These are phyloP conservation scores for Solanum tacnaense DNA, from an alignment of 257 asterid species.

Conservation along the genomic window DNA sequence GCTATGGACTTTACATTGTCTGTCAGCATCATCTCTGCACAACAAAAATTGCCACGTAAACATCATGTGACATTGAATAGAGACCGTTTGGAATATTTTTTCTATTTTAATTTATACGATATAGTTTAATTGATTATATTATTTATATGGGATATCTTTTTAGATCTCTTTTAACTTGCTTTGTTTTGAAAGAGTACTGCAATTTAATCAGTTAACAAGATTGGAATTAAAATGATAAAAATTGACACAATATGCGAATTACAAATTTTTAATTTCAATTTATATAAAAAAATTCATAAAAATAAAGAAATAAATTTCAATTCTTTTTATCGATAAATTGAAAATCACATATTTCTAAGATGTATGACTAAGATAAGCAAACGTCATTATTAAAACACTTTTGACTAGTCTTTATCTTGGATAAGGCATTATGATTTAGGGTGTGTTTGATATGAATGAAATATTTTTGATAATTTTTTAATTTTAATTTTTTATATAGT, in stretches of 20 bases:
- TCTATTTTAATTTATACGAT: fast-evolving
- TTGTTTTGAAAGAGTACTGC: too few species aligned
- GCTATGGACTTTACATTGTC: neutral
- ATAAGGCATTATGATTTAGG: neutral
- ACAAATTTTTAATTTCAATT: neutral
- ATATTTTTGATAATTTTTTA: too few species aligned
- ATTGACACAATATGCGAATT: too few species aligned
- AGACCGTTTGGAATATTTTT: neutral
- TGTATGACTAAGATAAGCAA: neutral
- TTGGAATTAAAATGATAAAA: too few species aligned
- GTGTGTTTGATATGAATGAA: neutral
- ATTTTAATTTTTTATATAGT: too few species aligned
- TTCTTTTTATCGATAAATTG: neutral
- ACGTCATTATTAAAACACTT: neutral
- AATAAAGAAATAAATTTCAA: neutral
- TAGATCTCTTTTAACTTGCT: too few species aligned
- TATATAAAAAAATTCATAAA: neutral
- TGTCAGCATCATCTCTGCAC: neutral
- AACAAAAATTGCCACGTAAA: neutral
- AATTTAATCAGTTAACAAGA: too few species aligned
- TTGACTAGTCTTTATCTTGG: neutral
- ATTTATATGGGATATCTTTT: neutral
- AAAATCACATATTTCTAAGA: neutral
- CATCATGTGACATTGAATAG: neutral
- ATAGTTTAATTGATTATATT: neutral